Conservation (phyloP, 768 basidiomycete species). For the Symmetrospora coprosmae region DNA sequence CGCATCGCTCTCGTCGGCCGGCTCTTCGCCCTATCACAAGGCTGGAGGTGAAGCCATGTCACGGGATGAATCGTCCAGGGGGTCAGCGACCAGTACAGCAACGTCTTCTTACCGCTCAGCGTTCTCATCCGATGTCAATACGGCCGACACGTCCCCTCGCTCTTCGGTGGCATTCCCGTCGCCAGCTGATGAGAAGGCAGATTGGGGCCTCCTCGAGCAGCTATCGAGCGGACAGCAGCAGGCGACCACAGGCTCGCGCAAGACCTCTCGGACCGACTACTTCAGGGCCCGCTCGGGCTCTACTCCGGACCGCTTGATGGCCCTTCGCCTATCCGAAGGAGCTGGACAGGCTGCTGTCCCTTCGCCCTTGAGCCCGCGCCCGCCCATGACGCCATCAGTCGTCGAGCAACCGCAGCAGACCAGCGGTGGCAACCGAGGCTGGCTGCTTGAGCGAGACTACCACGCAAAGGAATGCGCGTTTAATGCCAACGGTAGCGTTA, state of each 20-base stretch:
- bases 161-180: constrained; percentile 4
- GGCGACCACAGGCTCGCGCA: not conserved
- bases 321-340: not conserved
- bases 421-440: not conserved
- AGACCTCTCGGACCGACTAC: not conserved
- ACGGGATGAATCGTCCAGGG: constrained; percentile 16
- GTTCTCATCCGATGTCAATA: constrained; percentile 5
- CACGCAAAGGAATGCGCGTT: constrained; percentile 69
- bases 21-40: not conserved
- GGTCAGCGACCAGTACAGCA: constrained; percentile 7
- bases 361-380: constrained; percentile 11
- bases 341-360: not conserved
- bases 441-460: constrained; percentile 46
- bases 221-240: not conserved
- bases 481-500: constrained; percentile 75
- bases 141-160: constrained; percentile 19
- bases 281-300: constrained; percentile 14
- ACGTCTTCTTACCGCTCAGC: constrained; percentile 17
- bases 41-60: constrained; percentile 18
- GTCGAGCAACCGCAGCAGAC: too few relatives aligned
- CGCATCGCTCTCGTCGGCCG: not conserved
- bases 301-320: constrained; percentile 12
- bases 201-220: not conserved
- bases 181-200: constrained; percentile 12
- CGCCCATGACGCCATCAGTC: not conserved